Evolutionary conservation across 2,329 filamentous ascomycete genomes (phyloP).

Genomic region (Cytospora leucostoma): DNA sequence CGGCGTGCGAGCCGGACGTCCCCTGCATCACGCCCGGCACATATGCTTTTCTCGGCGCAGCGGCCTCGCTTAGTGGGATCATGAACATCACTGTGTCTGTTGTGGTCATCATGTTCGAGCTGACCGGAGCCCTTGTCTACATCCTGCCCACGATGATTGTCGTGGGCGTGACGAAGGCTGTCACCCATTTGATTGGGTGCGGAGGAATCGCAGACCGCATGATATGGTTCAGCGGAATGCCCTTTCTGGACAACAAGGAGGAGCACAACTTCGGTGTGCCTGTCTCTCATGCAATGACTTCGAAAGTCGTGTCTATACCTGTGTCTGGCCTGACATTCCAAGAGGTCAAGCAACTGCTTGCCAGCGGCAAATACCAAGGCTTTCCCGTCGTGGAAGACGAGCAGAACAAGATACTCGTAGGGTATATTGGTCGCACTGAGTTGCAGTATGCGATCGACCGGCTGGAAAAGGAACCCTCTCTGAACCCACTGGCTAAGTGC

Average conservation of each 20-base stretch:
- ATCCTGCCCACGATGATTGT: conserved; percentile 99
- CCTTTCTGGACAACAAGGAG: conserved; percentile 95
- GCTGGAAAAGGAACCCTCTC: conserved; percentile 66
- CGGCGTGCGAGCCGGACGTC: conserved; percentile 84
- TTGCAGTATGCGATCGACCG: conserved; percentile 87
- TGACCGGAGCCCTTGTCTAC: conserved; percentile 95
- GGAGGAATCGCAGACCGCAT: conserved; percentile 96
- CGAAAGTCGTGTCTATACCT: conserved; percentile 72
- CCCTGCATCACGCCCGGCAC: conserved; percentile 97
- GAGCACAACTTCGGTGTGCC: conserved; percentile 96
- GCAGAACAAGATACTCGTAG: conserved; percentile 71
- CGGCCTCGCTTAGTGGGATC: conserved; percentile 87
- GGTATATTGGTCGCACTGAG: conserved; percentile 92
- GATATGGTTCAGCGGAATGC: conserved; percentile 98
- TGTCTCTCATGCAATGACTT: conserved; percentile 87
- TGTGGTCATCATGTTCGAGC: conserved; percentile 98
- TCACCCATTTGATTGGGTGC: conserved; percentile 79
- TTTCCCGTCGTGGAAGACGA: conserved; percentile 86
- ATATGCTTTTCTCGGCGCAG: conserved; percentile 93
- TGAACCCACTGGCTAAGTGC: conserved; percentile 71
- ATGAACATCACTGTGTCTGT: conserved; percentile 98
- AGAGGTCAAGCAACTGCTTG: conserved; percentile 75
- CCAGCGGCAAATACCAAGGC: conserved; percentile 82
- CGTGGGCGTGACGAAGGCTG: conserved; percentile 92
- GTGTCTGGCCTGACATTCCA: conserved; percentile 72